A percentile compares a stretch with the other conserved stretches of the same genome.
Conservation (phyloP, 2,329 filamentous ascomycete species). For the Cercospora berteroae region DNA sequence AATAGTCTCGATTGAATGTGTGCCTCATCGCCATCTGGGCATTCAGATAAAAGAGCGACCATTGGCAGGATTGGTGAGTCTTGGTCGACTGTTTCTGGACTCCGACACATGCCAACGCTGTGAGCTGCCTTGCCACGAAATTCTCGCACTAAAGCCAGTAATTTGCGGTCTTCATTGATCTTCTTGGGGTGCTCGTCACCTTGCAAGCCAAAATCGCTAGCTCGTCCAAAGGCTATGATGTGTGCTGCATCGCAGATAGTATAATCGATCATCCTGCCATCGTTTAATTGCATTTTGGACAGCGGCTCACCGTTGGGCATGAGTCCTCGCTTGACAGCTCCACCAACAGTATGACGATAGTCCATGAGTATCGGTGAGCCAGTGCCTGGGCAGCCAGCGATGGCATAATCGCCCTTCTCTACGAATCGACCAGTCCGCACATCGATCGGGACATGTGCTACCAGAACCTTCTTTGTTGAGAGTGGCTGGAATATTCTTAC, state of each 20-base stretch:
- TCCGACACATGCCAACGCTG: conserved; percentile 18
- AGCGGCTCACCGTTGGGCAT: conserved; percentile 18
- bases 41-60: conserved; percentile 18
- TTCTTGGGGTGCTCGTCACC: conserved; percentile 20
- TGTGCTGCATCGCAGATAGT: conserved; percentile 24
- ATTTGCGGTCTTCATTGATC: conserved; percentile 15
- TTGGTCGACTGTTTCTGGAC: conserved; percentile 18
- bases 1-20: conserved; percentile 21
- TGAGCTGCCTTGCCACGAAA: conserved; percentile 22
- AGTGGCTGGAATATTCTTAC: conserved; percentile 22
- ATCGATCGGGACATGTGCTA: conserved; percentile 22
- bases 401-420: conserved; percentile 20
- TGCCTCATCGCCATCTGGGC: conserved; percentile 9
- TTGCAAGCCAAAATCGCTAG: conserved; percentile 16
- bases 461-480: conserved; percentile 21
- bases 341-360: conserved; percentile 22
- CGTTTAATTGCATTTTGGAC: conserved; percentile 12
- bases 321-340: conserved; percentile 18
- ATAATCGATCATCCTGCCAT: conserved; percentile 14
- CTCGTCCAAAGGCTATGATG: conserved; percentile 22
- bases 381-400: conserved; percentile 20
- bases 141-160: conserved; percentile 14
- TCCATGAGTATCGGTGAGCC: conserved; percentile 26
- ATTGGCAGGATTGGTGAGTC: conserved; percentile 24
- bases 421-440: conserved; percentile 14